These are phyloP conservation scores for Cynara cardunculus DNA, from an alignment of 129 eudicot species.

Conservation along the genomic window DNA sequence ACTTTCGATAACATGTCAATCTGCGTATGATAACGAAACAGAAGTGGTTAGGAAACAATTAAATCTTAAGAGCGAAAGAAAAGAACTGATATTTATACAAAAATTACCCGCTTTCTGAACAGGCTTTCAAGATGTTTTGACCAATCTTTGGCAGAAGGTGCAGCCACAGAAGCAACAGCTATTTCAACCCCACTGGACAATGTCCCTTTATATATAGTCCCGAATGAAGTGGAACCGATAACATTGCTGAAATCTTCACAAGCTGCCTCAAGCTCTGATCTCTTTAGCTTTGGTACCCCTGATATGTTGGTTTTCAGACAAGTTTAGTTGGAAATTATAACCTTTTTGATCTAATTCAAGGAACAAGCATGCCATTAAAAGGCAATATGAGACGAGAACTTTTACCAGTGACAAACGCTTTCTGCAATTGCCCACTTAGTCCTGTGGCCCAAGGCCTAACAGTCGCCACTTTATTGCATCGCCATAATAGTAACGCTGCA, in stretches of 20 bases:
- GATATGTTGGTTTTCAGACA: conserved; percentile 18
- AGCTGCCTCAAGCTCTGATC: conserved; percentile 87
- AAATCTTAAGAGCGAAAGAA: not conserved
- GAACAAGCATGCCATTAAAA: not conserved
- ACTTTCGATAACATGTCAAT: conserved; percentile 72
- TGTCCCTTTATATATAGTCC: conserved; percentile 89
- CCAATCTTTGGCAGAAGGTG: conserved; percentile 72
- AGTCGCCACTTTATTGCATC: conserved; percentile 48
- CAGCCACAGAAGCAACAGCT: conserved; percentile 74
- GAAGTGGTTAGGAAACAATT: not conserved
- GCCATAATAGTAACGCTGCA: conserved; percentile 32
- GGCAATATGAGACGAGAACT: not conserved
- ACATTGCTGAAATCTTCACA: conserved; percentile 99
- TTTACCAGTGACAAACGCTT: conserved; percentile 84
- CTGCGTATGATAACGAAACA: conserved; percentile 37
- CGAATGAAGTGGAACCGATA: conserved; percentile 59
- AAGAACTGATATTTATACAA: not conserved
- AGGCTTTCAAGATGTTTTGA: conserved; percentile 54
- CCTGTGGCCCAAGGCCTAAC: conserved; percentile 89
- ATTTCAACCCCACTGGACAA: conserved; percentile 94
- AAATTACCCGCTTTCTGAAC: conserved; percentile 79
- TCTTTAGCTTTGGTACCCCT: conserved; percentile 87
- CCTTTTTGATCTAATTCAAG: not conserved
- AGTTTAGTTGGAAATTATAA: not conserved
- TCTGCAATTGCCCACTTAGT: conserved; percentile 87